Conservation (phyloP, 352 stramenopile genomes). For the Pythium phragmiticola region DNA sequence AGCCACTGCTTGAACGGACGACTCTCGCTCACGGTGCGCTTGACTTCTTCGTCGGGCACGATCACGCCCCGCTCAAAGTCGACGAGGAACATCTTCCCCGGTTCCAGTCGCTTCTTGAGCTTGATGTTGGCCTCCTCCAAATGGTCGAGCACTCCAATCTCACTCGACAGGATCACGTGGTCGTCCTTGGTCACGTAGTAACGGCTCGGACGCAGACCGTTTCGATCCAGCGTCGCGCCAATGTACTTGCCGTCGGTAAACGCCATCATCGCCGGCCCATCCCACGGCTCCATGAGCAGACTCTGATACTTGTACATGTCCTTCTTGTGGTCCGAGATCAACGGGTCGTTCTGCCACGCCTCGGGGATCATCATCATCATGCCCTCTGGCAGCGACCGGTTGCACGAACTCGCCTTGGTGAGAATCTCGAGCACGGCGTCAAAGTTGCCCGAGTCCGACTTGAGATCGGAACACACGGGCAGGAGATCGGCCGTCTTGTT, state of each 20-base stretch:
- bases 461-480: constrained; percentile 92
- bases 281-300: constrained; percentile 97
- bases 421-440: constrained; percentile 94
- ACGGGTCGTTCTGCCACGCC: constrained; percentile 95
- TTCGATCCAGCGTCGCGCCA: constrained; percentile 95
- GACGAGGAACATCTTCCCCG: constrained; percentile 97
- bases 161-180: constrained; percentile 93
- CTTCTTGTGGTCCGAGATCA: constrained; percentile 91
- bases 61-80: constrained; percentile 95
- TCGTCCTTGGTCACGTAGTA: constrained; percentile 98
- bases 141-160: constrained; percentile 94
- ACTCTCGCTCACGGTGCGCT: constrained; percentile 87
- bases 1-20: constrained; percentile 93
- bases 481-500: constrained; percentile 91
- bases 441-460: constrained; percentile 97
- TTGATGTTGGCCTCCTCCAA: constrained; percentile 91
- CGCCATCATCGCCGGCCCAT: constrained; percentile 97
- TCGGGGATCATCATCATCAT: constrained; percentile 99
- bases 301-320: constrained; percentile 98
- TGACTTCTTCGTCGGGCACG: constrained; percentile 95
- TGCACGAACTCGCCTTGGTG: constrained; percentile 88
- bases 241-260: constrained; percentile 96
- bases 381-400: constrained; percentile 91
- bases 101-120: constrained; percentile 93
- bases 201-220: constrained; percentile 93